Percentiles rank a stretch among this genome's conserved stretches.
phyloP scores from a whole-genome alignment of 768 basidiomycete species.

The Russula lepida region DNA sequence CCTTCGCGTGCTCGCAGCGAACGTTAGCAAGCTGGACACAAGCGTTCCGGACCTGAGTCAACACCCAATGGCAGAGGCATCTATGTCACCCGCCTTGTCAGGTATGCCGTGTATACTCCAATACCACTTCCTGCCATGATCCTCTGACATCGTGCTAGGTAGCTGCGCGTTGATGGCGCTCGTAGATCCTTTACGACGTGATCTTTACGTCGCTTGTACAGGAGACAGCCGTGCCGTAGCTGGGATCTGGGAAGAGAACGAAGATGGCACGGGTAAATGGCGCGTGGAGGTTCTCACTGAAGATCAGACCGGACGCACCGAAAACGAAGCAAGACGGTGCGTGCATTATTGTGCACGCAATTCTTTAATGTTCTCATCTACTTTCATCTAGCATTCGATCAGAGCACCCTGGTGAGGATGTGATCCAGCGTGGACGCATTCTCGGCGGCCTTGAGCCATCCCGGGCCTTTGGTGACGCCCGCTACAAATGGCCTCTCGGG shows the following conservation, averaged over 20 bases:
- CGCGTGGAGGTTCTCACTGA: slow-evolving; percentile 89
- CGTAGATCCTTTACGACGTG: slow-evolving; percentile 73
- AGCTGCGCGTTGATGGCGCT: slow-evolving; percentile 87
- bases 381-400: slow-evolving; percentile 51
- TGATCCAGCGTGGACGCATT: slow-evolving; percentile 74
- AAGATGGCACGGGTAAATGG: slow-evolving; percentile 69
- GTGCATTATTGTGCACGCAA: slow-evolving; percentile 18
- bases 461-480: slow-evolving; percentile 81
- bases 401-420: slow-evolving; percentile 70
- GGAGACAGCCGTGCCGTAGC: slow-evolving; percentile 96
- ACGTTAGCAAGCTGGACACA: slow-evolving; percentile 42
- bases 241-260: slow-evolving; percentile 73
- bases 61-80: slow-evolving; percentile 59
- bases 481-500: slow-evolving; percentile 78
- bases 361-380: neutral
- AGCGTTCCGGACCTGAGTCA: slow-evolving; percentile 56
- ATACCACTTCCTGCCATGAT: neutral
- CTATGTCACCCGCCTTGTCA: slow-evolving; percentile 79
- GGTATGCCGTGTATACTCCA: slow-evolving; percentile 33
- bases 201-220: slow-evolving; percentile 84
- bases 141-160: slow-evolving; percentile 36
- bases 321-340: slow-evolving; percentile 74
- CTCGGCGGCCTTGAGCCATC: slow-evolving; percentile 83
- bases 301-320: slow-evolving; percentile 93
- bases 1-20: slow-evolving; percentile 56